Evolutionary conservation across 225 moss, liverwort and hornwort species (phyloP).

Genomic region (Neckera pumila): DNA sequence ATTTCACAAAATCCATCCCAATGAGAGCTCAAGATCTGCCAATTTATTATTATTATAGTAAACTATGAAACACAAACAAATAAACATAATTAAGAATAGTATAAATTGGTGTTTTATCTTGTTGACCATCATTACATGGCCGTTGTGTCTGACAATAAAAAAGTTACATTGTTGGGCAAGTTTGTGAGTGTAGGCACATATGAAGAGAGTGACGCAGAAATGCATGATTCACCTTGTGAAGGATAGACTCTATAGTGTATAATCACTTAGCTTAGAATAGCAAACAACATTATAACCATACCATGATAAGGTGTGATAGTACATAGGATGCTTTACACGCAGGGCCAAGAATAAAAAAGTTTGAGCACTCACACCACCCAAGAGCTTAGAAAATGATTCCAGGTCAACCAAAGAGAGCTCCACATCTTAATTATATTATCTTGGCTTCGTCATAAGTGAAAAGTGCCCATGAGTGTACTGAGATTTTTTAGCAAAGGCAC

Average conservation of each 20-base stretch:
- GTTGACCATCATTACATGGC: not conserved
- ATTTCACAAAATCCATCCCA: not conserved
- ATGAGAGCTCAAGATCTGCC: rapidly evolving
- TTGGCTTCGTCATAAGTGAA: not conserved
- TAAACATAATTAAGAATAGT: not conserved
- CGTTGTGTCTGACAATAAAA: not conserved
- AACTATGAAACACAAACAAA: not conserved
- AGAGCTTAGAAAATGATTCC: not conserved
- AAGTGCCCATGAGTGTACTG: rapidly evolving
- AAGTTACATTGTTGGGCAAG: rapidly evolving
- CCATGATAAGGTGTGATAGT: not conserved
- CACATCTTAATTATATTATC: not conserved
- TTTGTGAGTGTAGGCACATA: not conserved
- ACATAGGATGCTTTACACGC: not conserved
- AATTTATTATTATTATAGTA: too few relatives aligned
- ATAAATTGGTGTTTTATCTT: not conserved
- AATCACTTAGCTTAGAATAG: not conserved
- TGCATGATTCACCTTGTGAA: not conserved
- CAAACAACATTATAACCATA: not conserved
- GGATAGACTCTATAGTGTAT: not conserved
- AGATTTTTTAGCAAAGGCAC: not conserved
- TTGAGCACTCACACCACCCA: not conserved
- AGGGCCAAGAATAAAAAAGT: not conserved
- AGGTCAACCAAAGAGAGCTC: not conserved
- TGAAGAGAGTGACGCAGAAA: not conserved